These are phyloP conservation scores for Simplicillium sp. DNA, from an alignment of 2,329 filamentous ascomycete species.

Conservation along the genomic window DNA sequence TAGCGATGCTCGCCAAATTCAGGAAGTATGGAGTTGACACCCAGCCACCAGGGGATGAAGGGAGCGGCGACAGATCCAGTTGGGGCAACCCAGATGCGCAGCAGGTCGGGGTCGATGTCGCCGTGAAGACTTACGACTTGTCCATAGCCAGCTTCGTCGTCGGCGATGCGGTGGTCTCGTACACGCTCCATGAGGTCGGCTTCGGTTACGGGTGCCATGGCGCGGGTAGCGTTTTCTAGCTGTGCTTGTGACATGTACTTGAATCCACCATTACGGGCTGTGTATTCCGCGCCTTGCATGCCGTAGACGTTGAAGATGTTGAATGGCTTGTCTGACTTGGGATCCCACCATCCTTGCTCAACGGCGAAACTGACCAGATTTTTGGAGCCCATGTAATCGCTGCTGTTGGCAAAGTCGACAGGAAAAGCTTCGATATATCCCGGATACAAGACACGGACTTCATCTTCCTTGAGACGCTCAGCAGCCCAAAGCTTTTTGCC, in stretches of 20 bases:
- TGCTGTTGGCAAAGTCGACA: conserved; percentile 10
- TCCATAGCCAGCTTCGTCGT: conserved; percentile 18
- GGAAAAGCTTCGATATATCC: conserved; percentile 19
- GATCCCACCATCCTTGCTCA: conserved; percentile 16
- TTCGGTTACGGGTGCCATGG: conserved; percentile 38
- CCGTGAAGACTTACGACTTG: conserved; percentile 15
- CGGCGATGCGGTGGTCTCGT: conserved; percentile 15
- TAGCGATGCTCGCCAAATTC: conserved; percentile 18
- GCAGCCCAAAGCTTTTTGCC: conserved; percentile 16
- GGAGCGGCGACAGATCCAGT: conserved; percentile 16
- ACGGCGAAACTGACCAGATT: conserved; percentile 17
- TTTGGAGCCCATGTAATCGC: conserved; percentile 15
- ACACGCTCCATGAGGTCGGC: conserved; percentile 30
- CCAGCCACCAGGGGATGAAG: conserved; percentile 18
- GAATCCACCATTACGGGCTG: conserved; percentile 16
- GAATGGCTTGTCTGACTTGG: conserved; percentile 12
- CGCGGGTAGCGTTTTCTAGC: conserved; percentile 16
- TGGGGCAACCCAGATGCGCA: conserved; percentile 15
- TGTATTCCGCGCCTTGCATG: conserved; percentile 10
- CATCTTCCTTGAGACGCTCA: conserved; percentile 13
- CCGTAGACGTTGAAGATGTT: conserved; percentile 18
- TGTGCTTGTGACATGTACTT: conserved; percentile 19
- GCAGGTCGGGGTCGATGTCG: conserved; percentile 11
- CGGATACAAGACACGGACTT: conserved; percentile 16
- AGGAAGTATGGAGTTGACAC: conserved; percentile 13